Evolutionary conservation across 805 yeast genomes (phyloP), one percentile per base, ranked within the genome.

Genomic region (Kluyveromyces lactis): DNA sequence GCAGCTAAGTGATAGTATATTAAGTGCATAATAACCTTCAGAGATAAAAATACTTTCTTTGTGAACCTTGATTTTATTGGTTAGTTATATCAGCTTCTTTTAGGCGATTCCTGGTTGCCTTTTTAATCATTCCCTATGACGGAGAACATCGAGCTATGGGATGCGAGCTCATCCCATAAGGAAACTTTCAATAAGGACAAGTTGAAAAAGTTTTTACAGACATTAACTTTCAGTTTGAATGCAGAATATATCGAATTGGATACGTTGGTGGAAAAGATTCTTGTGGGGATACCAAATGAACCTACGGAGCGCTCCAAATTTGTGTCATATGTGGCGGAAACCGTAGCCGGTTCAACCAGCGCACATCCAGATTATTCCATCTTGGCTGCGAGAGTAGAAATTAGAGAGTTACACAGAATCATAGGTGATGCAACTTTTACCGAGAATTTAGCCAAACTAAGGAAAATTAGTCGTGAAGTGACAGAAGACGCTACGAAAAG

Each of bases 331-430:
- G 86, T 96, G 31, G 96, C 97, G 31, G 97, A 90, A 65, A 86
- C 95, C 26, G 90, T 95, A 38, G 96, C 97, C 31, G 82, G 81
- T 53, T 82, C 90, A 95, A 86, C 96, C 42, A 89, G 96, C 12
- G 76, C 83, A 46, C 97, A 90, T 62, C 97, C 97, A n/a, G 97
- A 90, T 65, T 89, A 90, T 53, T 95, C 96, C 24, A 77, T 78
- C 31, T 72, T 87, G 51, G 96, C 96, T 40, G 97, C 97, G 18
- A 78, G 97, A 64, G 79, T 90, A 42, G 96, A 96, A 19, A 80
- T 90, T 34, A 81, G 95, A 32, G 85, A 86, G 62, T 71, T 90
- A 56, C 97, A 90, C 69, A 86, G 85, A 63, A 92, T 84, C 8
- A 26, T 50, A 17, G 32, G 32, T 4, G 42, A 42, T 12, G 37